A percentile compares a stretch with the other conserved stretches of the same genome.
Evolutionary conservation across 495 filamentous ascomycete species (phyloP).

Genomic region (Tuber melanosporum): DNA sequence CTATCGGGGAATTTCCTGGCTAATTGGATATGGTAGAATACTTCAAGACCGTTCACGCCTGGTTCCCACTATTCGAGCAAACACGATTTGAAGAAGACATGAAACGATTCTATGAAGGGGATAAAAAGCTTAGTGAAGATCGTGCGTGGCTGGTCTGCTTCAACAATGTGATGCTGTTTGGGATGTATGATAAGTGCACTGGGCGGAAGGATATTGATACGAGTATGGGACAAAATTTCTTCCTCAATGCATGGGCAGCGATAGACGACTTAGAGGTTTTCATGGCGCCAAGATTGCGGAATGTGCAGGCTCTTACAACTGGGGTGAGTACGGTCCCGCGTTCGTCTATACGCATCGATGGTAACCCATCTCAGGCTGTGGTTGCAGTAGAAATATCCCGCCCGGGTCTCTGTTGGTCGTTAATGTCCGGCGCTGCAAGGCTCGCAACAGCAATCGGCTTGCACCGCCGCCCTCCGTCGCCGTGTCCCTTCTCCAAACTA

Average conservation of each 20-base stretch:
- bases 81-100: constrained; percentile 22
- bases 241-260: constrained; percentile 36
- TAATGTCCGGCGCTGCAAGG: constrained; percentile 38
- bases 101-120: constrained; percentile 30
- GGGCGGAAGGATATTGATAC: constrained; percentile 5
- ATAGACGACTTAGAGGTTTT: constrained; percentile 40
- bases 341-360: background rate
- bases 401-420: constrained; percentile 39
- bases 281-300: constrained; percentile 30
- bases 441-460: constrained; percentile 41
- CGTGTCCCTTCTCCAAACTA: constrained; percentile 23
- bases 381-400: constrained; percentile 40
- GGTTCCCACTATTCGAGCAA: constrained; percentile 39
- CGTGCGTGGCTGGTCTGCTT: constrained; percentile 40
- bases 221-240: constrained; percentile 18
- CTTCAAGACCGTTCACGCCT: constrained; percentile 34
- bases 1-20: background rate
- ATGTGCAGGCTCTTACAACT: constrained; percentile 38
- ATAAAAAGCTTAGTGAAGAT: constrained; percentile 24
- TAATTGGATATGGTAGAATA: constrained; percentile 25
- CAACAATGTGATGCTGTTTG: constrained; percentile 40
- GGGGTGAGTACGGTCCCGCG: constrained; percentile 12
- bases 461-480: constrained; percentile 32
- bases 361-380: constrained; percentile 20
- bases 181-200: constrained; percentile 23